Evolutionary conservation across 306 rosid species (phyloP), one percentile per base, ranked within the genome.

Genomic region (Rubus idaeus): DNA sequence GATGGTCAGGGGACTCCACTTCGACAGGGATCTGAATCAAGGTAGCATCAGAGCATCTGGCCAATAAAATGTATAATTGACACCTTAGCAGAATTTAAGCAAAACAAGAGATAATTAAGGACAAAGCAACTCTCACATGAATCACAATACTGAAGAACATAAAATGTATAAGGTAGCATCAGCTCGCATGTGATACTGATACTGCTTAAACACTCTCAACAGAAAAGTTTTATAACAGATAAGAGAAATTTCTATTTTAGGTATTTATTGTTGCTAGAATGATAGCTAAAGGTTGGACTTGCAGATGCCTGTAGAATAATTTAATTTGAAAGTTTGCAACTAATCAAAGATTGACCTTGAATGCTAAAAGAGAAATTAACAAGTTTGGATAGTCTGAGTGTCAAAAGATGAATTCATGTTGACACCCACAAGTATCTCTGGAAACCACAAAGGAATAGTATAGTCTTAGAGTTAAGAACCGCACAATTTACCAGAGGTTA

Each of bases 1-100:
- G 71, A 57, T 16, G 81, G 44, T 77, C 75, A 23, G 85, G 85
- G 8, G 78, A 77, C 75, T 82, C 85, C 49, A 77, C 66, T 77
- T 82, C 71, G 13, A 77, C 75, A 10, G 85, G 85, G 71, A 82
- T 77, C 75, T 67, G 75, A 73, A 82, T 30, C 76, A 82, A 77
- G 75, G 35, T 14, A 46, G 82, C 85, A 82, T 77, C 85, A 10
- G 12, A 35, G 55, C 85, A 82, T 58, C 84, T 81, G 47, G 21
- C 41, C 58, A 75, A 55, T 16, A 8, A 17, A 50, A 47, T 3
- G 12, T 23, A 68, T 8, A 37, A 13, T 18, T 8, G 17, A 40
- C 11, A 46, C 10, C 61, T 50, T n/a, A 20, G 55, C 14, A 73
- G 6, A 46, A 44, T 8, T 4, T 35, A 5, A 13, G 47, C 63